phyloP scores from a whole-genome alignment of 2,329 filamentous ascomycete genomes.

The Colletotrichum tofieldiae region DNA sequence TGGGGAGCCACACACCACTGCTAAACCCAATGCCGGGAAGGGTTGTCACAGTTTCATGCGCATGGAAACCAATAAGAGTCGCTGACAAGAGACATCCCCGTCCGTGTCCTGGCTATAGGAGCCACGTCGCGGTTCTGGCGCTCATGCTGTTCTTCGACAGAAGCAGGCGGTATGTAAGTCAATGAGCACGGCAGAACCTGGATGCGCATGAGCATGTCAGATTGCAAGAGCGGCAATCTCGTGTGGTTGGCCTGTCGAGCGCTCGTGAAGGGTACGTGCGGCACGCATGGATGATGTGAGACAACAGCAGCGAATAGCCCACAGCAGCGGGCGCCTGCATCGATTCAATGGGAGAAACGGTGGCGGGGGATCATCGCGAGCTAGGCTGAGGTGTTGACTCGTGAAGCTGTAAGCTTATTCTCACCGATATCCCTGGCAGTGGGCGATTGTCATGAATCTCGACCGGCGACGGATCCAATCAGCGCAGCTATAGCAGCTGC shows the following conservation, averaged over 20 bases:
- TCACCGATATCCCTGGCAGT: slow-evolving; percentile 22
- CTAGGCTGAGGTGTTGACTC: slow-evolving; percentile 22
- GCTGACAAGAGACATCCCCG: slow-evolving; percentile 8
- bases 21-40: slow-evolving; percentile 1
- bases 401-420: slow-evolving; percentile 39
- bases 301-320: slow-evolving; percentile 22
- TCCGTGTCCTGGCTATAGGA: slow-evolving; percentile 12
- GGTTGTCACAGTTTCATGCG: slow-evolving; percentile 36
- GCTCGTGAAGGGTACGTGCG: slow-evolving; percentile 24
- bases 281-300: slow-evolving; percentile 40
- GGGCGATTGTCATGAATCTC: neutral
- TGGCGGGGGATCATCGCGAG: neutral
- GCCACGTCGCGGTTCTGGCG: slow-evolving; percentile 29
- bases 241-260: slow-evolving; percentile 33
- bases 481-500: slow-evolving; percentile 24
- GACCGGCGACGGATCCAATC: slow-evolving; percentile 17
- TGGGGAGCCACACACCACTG: neutral
- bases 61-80: slow-evolving; percentile 31
- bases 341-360: neutral
- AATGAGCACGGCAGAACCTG: slow-evolving; percentile 4
- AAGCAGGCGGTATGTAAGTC: neutral
- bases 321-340: slow-evolving; percentile 1
- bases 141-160: slow-evolving; percentile 12
- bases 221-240: slow-evolving; percentile 5
- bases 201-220: slow-evolving; percentile 26